Conservation (phyloP, 1,284 basidiomycete species). For the Moesziomyces sp. region DNA sequence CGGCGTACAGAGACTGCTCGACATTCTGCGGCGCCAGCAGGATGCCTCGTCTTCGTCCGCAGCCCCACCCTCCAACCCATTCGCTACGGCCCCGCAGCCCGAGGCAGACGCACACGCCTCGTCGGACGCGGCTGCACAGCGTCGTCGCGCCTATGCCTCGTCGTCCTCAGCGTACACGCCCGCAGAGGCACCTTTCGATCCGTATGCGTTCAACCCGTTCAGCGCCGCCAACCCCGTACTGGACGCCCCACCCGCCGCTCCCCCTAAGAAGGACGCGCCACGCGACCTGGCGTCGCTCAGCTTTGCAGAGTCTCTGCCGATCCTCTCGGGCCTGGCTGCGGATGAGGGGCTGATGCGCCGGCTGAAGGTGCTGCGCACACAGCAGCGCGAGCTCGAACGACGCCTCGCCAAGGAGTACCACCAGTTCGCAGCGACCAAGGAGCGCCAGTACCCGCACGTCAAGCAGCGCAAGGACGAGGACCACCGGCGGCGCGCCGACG, state of each 20-base stretch:
- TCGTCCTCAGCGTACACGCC: not conserved
- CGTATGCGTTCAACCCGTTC: constrained; percentile 39
- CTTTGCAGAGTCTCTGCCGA: constrained; percentile 31
- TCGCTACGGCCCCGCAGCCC: constrained; percentile 10
- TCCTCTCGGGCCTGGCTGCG: constrained; percentile 25
- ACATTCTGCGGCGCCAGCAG: constrained; percentile 38
- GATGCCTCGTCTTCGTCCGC: constrained; percentile 16
- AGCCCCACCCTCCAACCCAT: not conserved
- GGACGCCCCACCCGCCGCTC: constrained; percentile 1
- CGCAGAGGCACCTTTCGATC: constrained; percentile 21
- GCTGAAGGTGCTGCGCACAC: constrained; percentile 5
- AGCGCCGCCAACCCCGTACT: constrained; percentile 10
- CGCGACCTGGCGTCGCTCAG: constrained; percentile 23
- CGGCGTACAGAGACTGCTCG: constrained; percentile 40
- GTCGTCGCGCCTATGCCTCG: constrained; percentile 10
- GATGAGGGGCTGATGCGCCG: constrained; percentile 20
- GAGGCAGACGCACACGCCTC: constrained; percentile 5
- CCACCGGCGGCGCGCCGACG: constrained; percentile 5
- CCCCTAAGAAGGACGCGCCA: constrained; percentile 1
- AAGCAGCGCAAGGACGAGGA: constrained; percentile 21
- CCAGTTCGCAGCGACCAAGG: constrained; percentile 11
- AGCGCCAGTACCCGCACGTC: constrained; percentile 29
- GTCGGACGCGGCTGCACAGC: constrained; percentile 9
- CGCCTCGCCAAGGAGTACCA: constrained; percentile 20
- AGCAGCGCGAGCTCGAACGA: constrained; percentile 32